Conservation (phyloP, 805 yeast genomes). For the Metschnikowia vanudenii region DNA sequence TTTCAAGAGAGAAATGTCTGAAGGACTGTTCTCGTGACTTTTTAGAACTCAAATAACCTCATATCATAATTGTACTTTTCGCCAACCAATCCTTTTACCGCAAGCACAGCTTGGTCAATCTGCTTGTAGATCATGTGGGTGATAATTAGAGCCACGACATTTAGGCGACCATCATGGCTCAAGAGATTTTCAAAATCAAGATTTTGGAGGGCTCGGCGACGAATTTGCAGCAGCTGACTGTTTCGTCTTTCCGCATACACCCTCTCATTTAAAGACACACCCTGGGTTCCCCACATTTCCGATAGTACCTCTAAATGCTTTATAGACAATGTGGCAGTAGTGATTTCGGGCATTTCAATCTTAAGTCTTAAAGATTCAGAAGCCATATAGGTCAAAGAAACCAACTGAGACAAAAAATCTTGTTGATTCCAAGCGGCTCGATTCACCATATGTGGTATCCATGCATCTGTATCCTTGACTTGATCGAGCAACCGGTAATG, state of each 20-base stretch:
- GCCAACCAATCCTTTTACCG: constrained; percentile 34
- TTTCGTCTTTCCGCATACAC: constrained; percentile 18
- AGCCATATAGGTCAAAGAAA: constrained; percentile 31
- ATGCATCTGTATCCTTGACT: constrained; percentile 26
- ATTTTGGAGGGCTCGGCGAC: constrained; percentile 13
- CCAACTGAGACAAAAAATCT: constrained; percentile 29
- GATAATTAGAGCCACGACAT: constrained; percentile 27
- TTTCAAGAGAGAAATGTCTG: too few species aligned
- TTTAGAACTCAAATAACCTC: constrained; percentile 8
- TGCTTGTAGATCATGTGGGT: constrained; percentile 31
- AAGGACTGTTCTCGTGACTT: too few species aligned
- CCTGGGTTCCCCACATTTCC: constrained; percentile 29
- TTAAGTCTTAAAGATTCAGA: constrained; percentile 27
- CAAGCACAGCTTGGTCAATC: constrained; percentile 29
- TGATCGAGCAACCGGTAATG: constrained; percentile 25
- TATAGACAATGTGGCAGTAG: constrained; percentile 30
- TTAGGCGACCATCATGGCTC: constrained; percentile 32
- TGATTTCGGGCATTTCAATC: constrained; percentile 31
- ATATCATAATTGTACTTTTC: constrained; percentile 29
- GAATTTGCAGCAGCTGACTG: constrained; percentile 12
- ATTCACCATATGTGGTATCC: constrained; percentile 27
- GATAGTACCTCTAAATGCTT: constrained; percentile 29
- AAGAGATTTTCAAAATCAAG: constrained; percentile 28
- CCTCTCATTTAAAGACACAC: constrained; percentile 26
- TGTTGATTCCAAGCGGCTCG: constrained; percentile 33